Conservation (phyloP, 2,329 filamentous ascomycete species). For the Xylaria sp. region DNA sequence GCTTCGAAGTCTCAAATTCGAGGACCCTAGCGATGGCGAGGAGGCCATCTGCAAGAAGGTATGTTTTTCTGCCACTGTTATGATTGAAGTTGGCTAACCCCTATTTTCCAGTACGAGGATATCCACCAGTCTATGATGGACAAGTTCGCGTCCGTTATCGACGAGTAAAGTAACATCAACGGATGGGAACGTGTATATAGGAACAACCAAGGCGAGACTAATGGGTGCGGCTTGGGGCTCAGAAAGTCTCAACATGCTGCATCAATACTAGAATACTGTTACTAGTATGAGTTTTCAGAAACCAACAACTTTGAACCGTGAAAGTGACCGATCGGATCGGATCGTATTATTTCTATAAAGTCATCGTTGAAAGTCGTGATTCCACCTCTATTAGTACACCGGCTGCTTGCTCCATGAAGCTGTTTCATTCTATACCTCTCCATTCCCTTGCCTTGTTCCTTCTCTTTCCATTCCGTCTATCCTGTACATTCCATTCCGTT, state of each 20-base stretch:
- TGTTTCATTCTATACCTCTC: too few species aligned
- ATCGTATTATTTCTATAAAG: not conserved
- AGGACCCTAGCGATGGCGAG: conserved; percentile 81
- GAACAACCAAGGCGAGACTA: not conserved
- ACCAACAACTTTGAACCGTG: not conserved
- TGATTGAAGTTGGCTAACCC: conserved; percentile 2
- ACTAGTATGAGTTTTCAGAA: too few species aligned
- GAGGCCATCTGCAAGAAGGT: conserved; percentile 80
- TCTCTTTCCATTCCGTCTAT: too few species aligned
- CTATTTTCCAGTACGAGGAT: conserved; percentile 69
- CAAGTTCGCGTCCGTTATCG: conserved; percentile 92
- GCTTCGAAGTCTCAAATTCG: conserved; percentile 93
- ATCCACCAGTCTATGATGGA: conserved; percentile 89
- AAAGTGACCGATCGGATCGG: not conserved
- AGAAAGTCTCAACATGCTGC: not conserved
- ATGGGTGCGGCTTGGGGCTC: conserved; percentile 3
- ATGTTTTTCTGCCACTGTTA: conserved; percentile 30
- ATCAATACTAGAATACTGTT: conserved; percentile 7
- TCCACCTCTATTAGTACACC: too few species aligned
- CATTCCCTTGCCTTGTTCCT: too few species aligned
- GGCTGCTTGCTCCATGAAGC: too few species aligned
- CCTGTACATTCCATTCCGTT: too few species aligned
- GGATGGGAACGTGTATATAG: conserved; percentile 9
- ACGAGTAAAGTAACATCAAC: conserved; percentile 61
- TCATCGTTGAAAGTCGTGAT: too few species aligned